phyloP scores from a whole-genome alignment of 176 grass and related monocot species.

The Tillandsia fasciculata region DNA sequence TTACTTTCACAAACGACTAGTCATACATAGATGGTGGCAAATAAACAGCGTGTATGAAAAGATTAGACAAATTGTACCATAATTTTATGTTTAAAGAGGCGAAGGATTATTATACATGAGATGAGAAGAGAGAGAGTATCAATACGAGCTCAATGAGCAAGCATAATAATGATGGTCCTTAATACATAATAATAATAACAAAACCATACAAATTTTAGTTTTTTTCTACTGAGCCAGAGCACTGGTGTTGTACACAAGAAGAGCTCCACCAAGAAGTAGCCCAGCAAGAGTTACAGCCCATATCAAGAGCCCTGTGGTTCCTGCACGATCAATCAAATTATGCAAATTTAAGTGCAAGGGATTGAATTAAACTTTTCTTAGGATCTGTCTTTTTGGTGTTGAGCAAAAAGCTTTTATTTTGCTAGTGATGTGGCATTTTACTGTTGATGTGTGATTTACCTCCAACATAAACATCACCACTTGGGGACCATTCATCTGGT shows the following conservation, averaged over 20 bases:
- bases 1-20: too few species aligned
- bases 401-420: background rate
- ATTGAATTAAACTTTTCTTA: background rate
- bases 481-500: constrained; percentile 60
- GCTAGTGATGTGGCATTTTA: background rate
- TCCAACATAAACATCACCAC: constrained; percentile 73
- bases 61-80: too few species aligned
- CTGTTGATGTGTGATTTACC: constrained; percentile 19
- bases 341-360: background rate
- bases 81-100: too few species aligned
- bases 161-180: background rate
- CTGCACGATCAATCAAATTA: constrained; percentile 29
- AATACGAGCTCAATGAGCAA: too few species aligned
- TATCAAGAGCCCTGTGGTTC: constrained; percentile 70
- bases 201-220: constrained; percentile 1
- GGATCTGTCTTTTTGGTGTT: background rate
- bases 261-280: constrained; percentile 61
- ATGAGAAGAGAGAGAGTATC: too few species aligned
- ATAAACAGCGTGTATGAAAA: too few species aligned
- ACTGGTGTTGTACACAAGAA: constrained; percentile 88
- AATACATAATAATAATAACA: background rate
- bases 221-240: constrained; percentile 53
- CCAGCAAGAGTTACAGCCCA: constrained; percentile 74
- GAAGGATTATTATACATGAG: too few species aligned
- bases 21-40: too few species aligned